These are phyloP conservation scores for Mycena capillaripes DNA, from an alignment of 768 basidiomycete species.

Conservation along the genomic window DNA sequence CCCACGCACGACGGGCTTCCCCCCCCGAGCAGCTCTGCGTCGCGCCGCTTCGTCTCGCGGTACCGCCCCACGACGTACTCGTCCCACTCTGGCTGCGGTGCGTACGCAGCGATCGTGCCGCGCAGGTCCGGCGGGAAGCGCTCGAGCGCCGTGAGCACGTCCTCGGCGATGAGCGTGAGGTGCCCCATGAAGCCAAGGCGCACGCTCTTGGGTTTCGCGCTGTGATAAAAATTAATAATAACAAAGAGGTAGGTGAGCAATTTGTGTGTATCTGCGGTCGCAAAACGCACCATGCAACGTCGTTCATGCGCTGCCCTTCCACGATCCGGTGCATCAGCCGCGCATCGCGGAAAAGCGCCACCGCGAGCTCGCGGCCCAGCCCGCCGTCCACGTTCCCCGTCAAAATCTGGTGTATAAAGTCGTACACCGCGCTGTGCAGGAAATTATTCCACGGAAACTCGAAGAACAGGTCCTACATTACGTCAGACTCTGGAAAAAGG, in stretches of 20 bases:
- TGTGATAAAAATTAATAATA: conserved; percentile 46
- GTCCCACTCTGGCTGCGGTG: conserved; percentile 88
- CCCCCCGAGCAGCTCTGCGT: conserved; percentile 85
- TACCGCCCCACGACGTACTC: conserved; percentile 90
- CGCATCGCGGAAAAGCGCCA: conserved; percentile 90
- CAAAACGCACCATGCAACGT: conserved; percentile 74
- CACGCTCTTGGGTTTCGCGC: conserved; percentile 80
- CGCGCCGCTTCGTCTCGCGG: conserved; percentile 87
- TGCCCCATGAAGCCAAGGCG: conserved; percentile 98
- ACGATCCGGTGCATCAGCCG: conserved; percentile 88
- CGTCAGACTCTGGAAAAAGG: neutral
- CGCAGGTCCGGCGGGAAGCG: conserved; percentile 88
- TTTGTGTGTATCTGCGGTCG: neutral
- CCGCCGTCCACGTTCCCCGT: conserved; percentile 81
- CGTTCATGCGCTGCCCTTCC: conserved; percentile 87
- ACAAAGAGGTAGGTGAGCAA: neutral
- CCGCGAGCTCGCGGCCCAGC: conserved; percentile 82
- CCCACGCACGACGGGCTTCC: conserved; percentile 73
- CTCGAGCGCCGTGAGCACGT: conserved; percentile 90
- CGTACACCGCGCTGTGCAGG: conserved; percentile 95
- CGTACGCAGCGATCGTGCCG: conserved; percentile 71
- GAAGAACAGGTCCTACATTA: conserved; percentile 89
- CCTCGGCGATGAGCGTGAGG: conserved; percentile 94
- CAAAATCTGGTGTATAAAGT: conserved; percentile 94
- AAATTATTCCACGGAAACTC: conserved; percentile 98